Evolutionary conservation across 257 asterid species (phyloP).

Genomic region (Capsicum baccatum): DNA sequence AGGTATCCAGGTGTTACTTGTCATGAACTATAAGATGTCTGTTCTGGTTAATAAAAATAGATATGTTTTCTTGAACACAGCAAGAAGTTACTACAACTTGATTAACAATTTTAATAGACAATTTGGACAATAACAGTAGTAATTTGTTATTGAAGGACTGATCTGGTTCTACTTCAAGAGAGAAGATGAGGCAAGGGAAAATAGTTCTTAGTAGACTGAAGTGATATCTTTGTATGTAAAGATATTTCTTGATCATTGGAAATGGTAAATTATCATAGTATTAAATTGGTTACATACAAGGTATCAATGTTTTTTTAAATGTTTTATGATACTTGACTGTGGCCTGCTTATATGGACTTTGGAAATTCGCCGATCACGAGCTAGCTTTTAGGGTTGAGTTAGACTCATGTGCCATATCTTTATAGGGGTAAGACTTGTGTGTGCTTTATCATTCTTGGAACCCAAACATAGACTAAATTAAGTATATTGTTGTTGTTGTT

Average conservation of each 20-base stretch:
- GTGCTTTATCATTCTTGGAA: no score
- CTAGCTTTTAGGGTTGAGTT: no score
- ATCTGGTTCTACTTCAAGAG: background rate
- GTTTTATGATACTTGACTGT: background rate
- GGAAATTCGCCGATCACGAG: no score
- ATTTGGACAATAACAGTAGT: background rate
- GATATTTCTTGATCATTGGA: background rate
- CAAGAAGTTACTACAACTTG: conserved; percentile 12
- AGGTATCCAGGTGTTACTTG: conserved; percentile 46
- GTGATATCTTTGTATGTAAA: background rate
- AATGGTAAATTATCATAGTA: background rate
- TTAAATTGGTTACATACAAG: background rate
- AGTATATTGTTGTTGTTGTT: no score
- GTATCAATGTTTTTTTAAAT: background rate
- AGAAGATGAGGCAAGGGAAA: background rate
- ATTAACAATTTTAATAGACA: conserved; percentile 31
- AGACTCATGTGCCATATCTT: no score
- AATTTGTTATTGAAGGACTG: conserved; percentile 20
- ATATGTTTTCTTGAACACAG: no score
- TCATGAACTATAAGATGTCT: conserved; percentile 24
- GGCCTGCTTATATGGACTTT: no score
- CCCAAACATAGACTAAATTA: no score
- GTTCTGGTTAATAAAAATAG: no score
- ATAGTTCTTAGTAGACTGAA: background rate
- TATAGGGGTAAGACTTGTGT: no score